Percentiles rank a stretch among this genome's conserved stretches.
Conservation (phyloP, 208 protist species). For the Wallacemonas sp. region DNA sequence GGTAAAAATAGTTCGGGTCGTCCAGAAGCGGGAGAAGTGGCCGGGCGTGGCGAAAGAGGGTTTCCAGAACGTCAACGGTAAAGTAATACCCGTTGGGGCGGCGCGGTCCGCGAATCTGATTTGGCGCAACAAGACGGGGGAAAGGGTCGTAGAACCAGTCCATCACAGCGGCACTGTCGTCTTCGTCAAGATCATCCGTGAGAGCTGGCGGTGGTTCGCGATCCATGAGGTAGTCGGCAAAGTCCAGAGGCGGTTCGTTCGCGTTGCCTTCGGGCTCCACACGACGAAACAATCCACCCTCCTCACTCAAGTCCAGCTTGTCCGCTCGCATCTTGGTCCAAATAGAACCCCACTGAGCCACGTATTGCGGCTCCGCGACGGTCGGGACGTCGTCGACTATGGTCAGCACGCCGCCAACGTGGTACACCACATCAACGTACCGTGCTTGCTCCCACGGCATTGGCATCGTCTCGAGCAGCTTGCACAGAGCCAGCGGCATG, state of each 20-base stretch:
- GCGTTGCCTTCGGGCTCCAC: conserved; percentile 99
- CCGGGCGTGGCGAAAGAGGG: conserved; percentile 94
- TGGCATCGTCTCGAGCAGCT: conserved; percentile 99
- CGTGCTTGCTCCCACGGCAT: conserved; percentile 98
- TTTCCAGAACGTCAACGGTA: conserved; percentile 78
- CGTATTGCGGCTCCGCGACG: conserved; percentile 99
- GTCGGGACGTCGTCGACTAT: conserved; percentile 99
- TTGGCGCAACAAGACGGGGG: conserved; percentile 93
- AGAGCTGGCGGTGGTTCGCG: conserved; percentile 95
- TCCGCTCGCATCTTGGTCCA: conserved; percentile 99
- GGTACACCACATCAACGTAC: conserved; percentile 99
- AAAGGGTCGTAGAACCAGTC: conserved; percentile 99
- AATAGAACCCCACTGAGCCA: conserved; percentile 99
- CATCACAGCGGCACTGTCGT: conserved; percentile 97
- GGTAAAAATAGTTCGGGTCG: conserved; percentile 99
- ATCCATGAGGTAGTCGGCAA: conserved; percentile 98
- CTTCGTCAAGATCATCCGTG: conserved; percentile 97
- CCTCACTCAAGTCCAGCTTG: conserved; percentile 92
- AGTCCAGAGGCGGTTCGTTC: conserved; percentile 99
- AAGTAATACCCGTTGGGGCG: conserved; percentile 94
- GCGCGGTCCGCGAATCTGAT: conserved; percentile 80
- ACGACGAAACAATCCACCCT: conserved; percentile 84
- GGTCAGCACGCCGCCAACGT: conserved; percentile 99
- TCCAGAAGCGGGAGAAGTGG: conserved; percentile 97
- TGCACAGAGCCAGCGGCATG: conserved; percentile 99